Evolutionary conservation across 2,329 filamentous ascomycete genomes (phyloP).

Genomic region (Neurospora sp.): DNA sequence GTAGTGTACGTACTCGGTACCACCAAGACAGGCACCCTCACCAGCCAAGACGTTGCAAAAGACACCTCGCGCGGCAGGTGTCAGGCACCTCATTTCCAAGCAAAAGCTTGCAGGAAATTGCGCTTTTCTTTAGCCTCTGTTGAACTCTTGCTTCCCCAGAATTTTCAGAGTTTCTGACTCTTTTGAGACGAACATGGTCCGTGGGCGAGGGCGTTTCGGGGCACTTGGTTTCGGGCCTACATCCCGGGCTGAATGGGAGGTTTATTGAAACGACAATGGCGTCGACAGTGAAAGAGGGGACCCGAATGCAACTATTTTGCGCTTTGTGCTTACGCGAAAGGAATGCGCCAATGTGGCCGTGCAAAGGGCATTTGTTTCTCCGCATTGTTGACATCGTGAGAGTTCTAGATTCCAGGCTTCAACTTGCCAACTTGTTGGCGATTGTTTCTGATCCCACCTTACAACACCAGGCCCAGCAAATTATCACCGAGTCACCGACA

Average conservation of each 20-base stretch:
- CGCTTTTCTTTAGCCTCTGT: not conserved
- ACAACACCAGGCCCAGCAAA: not conserved
- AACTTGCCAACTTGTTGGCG: not conserved
- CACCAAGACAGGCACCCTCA: not conserved
- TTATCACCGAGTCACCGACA: not conserved
- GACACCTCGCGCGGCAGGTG: not conserved
- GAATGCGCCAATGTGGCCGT: not conserved
- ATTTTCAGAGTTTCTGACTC: not conserved
- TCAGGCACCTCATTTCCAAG: slow-evolving; percentile 26
- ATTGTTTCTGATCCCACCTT: not conserved
- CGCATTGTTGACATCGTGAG: not conserved
- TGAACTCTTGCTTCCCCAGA: not conserved
- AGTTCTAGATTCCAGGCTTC: not conserved
- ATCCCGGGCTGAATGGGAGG: not conserved
- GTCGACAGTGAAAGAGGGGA: not conserved
- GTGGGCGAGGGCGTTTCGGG: not conserved
- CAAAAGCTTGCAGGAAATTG: not conserved
- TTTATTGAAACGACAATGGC: not conserved
- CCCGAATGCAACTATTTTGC: not conserved
- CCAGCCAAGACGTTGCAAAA: not conserved
- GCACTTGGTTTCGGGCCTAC: not conserved
- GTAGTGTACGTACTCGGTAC: not conserved
- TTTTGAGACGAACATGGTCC: not conserved
- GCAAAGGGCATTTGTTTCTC: not conserved
- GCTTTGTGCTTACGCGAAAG: not conserved